phyloP scores from a whole-genome alignment of 2,329 filamentous ascomycete species.

The Stagonosporopsis chrysanthemi region DNA sequence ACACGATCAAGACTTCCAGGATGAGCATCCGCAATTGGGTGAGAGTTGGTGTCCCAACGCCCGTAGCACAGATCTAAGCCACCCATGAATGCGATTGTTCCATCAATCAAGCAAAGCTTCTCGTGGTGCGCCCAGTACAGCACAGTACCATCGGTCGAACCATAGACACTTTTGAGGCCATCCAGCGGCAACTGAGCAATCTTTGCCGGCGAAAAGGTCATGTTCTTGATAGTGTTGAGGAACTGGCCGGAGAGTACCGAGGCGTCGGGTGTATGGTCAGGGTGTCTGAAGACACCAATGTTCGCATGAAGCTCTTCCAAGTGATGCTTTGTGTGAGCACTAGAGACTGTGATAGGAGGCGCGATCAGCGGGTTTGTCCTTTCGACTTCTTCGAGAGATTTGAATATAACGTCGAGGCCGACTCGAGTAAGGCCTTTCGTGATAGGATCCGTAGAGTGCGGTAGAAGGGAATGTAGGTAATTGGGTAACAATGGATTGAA shows the following conservation, averaged over 20 bases:
- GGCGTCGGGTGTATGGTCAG: constrained; percentile 81
- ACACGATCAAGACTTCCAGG: constrained; percentile 77
- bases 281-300: constrained; percentile 88
- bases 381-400: constrained; percentile 55
- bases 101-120: constrained; percentile 85
- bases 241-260: constrained; percentile 69
- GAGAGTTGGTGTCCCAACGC: constrained; percentile 85
- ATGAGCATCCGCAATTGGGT: constrained; percentile 84
- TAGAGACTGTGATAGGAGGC: constrained; percentile 62
- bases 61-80: constrained; percentile 88
- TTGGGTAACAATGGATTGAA: constrained; percentile 54
- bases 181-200: constrained; percentile 73
- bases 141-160: constrained; percentile 79
- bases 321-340: constrained; percentile 78
- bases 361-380: constrained; percentile 55
- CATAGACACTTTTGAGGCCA: constrained; percentile 79
- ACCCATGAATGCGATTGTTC: constrained; percentile 86
- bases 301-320: constrained; percentile 81
- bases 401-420: constrained; percentile 54
- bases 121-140: constrained; percentile 95
- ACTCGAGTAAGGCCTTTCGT: constrained; percentile 52
- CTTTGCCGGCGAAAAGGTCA: constrained; percentile 62
- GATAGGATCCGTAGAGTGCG: constrained; percentile 50
- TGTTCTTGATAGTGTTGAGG: constrained; percentile 62
- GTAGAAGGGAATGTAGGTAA: constrained; percentile 55